Evolutionary conservation across 495 filamentous ascomycete species (phyloP).

Genomic region (Geoglossum glabrum): DNA sequence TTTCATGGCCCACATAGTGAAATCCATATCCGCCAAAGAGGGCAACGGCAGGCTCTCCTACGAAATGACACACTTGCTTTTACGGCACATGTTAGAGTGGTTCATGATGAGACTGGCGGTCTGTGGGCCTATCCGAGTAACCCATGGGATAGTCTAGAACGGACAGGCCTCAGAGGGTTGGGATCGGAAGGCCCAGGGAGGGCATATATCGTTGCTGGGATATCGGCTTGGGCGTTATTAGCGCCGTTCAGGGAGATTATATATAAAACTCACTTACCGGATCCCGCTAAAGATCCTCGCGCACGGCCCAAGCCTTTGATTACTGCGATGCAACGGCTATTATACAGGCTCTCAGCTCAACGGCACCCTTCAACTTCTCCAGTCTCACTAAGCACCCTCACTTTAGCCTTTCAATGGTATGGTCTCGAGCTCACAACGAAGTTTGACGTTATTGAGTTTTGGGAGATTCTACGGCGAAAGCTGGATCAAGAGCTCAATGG

Average conservation of each 20-base stretch:
- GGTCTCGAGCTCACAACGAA: slow-evolving; percentile 25
- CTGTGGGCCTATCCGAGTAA: slow-evolving; percentile 38
- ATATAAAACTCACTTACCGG: slow-evolving; percentile 27
- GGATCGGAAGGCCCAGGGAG: slow-evolving; percentile 27
- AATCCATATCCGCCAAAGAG: slow-evolving; percentile 34
- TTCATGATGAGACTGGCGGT: slow-evolving; percentile 39
- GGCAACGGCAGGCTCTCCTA: slow-evolving; percentile 40
- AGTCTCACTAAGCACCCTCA: background rate
- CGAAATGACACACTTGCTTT: slow-evolving; percentile 44
- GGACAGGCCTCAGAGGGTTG: slow-evolving; percentile 38
- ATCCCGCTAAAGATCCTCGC: slow-evolving; percentile 27
- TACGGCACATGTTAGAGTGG: slow-evolving; percentile 39
- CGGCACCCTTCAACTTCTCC: background rate
- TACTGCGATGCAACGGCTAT: slow-evolving; percentile 13
- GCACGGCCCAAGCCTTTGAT: slow-evolving; percentile 26
- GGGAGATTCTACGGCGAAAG: slow-evolving; percentile 32
- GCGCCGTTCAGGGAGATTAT: slow-evolving; percentile 36
- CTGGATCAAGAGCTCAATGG: slow-evolving; percentile 31
- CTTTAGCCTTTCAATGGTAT: slow-evolving; percentile 26
- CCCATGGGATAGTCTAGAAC: slow-evolving; percentile 25
- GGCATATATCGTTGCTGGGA: slow-evolving; percentile 29
- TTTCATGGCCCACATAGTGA: slow-evolving; percentile 41
- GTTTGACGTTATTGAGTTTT: slow-evolving; percentile 30
- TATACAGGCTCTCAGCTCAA: slow-evolving; percentile 4
- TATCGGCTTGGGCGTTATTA: slow-evolving; percentile 39